phyloP scores from a whole-genome alignment of 345 rosid species.

The Syzygium aromaticum region DNA sequence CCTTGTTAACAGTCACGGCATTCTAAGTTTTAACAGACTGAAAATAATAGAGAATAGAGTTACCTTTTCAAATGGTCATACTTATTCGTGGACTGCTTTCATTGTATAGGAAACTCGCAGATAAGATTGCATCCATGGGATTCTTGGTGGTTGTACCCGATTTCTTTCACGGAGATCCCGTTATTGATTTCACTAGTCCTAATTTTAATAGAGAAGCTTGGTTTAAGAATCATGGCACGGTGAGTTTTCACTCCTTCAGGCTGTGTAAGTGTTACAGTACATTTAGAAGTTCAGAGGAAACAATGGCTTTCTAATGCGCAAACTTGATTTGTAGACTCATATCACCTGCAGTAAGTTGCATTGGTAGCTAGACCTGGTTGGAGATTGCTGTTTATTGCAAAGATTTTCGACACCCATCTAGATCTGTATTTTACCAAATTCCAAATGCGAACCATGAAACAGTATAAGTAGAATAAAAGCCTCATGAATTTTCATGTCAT shows the following conservation, averaged over 20 bases:
- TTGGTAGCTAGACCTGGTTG: background rate
- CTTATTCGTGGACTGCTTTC: background rate
- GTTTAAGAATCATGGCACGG: slow-evolving; percentile 7
- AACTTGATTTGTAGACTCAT: background rate
- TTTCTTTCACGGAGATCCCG: slow-evolving; percentile 7
- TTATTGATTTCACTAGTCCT: background rate
- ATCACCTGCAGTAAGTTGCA: background rate
- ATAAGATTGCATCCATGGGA: slow-evolving; percentile 26
- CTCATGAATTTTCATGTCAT: background rate
- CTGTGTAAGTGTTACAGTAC: background rate
- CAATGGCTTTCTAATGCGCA: background rate
- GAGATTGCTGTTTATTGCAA: background rate
- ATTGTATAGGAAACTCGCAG: slow-evolving; percentile 25
- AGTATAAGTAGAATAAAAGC: background rate
- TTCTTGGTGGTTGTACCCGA: slow-evolving; percentile 25
- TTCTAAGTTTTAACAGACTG: background rate
- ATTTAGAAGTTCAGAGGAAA: background rate
- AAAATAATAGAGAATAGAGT: background rate
- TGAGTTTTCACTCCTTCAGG: background rate
- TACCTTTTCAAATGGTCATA: background rate
- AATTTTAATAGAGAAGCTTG: slow-evolving; percentile 7
- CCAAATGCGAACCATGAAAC: background rate
- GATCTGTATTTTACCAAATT: background rate
- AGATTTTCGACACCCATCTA: background rate
- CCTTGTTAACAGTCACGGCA: background rate